Percentiles rank a stretch among this genome's conserved stretches.
Conservation (phyloP, 2,329 filamentous ascomycete species). For the Sporothrix inflata region DNA sequence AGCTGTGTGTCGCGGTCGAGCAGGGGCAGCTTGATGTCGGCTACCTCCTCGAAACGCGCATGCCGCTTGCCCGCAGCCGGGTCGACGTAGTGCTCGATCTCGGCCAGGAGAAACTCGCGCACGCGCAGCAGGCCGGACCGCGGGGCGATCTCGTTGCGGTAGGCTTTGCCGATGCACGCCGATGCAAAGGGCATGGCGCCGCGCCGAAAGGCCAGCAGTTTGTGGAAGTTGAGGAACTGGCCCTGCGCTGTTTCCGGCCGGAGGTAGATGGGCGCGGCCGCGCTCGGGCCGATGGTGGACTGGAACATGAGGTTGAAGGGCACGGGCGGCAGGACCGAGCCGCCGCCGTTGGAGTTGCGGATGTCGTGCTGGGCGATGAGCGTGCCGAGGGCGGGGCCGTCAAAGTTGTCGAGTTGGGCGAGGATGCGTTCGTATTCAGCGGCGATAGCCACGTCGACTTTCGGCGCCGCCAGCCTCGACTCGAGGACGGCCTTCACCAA, state of each 20-base stretch:
- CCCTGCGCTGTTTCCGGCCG: slow-evolving; percentile 96
- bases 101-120: slow-evolving; percentile 97
- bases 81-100: slow-evolving; percentile 98
- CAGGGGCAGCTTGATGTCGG: slow-evolving; percentile 79
- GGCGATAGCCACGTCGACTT: slow-evolving; percentile 81
- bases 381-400: slow-evolving; percentile 79
- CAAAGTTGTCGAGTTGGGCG: slow-evolving; percentile 93
- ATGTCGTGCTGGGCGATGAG: slow-evolving; percentile 92
- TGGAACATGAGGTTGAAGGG: slow-evolving; percentile 99
- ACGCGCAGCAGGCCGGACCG: slow-evolving; percentile 88
- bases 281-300: slow-evolving; percentile 86
- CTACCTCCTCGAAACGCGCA: slow-evolving; percentile 80
- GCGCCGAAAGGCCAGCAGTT: slow-evolving; percentile 95
- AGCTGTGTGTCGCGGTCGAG: slow-evolving; percentile 85
- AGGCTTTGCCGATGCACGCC: slow-evolving; percentile 95
- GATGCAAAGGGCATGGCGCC: slow-evolving; percentile 95
- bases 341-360: slow-evolving; percentile 80
- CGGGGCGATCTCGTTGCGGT: slow-evolving; percentile 97
- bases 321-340: slow-evolving; percentile 77
- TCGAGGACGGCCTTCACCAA: slow-evolving; percentile 94
- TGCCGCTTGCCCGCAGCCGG: slow-evolving; percentile 95
- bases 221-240: slow-evolving; percentile 92
- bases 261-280: slow-evolving; percentile 81
- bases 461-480: slow-evolving; percentile 74
- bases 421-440: slow-evolving; percentile 89